These are phyloP conservation scores for Cinchona pubescens DNA, from an alignment of 257 asterid genomes.

Conservation along the genomic window DNA sequence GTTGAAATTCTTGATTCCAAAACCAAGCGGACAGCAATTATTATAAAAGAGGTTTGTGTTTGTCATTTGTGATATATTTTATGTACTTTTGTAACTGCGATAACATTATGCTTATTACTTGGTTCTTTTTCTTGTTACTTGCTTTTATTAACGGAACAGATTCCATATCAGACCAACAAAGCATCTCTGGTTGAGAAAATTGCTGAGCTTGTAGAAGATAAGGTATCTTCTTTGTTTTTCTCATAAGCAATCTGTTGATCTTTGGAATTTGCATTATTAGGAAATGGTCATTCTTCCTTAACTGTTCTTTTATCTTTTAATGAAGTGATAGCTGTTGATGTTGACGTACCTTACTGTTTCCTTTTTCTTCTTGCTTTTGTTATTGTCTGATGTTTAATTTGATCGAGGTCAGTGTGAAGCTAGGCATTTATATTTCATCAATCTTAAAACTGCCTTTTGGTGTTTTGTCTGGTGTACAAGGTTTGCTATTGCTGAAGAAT, in stretches of 20 bases:
- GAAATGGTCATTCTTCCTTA: background rate
- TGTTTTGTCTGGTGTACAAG: background rate
- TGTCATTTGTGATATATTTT: background rate
- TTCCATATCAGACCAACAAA: slow-evolving; percentile 96
- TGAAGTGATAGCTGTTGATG: background rate
- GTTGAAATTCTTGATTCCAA: slow-evolving; percentile 78
- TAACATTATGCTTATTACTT: background rate
- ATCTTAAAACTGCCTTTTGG: no score
- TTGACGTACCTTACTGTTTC: background rate
- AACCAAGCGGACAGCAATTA: slow-evolving; percentile 80
- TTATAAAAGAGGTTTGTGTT: slow-evolving; percentile 81
- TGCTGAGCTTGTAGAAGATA: slow-evolving; percentile 88
- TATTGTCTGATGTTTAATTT: background rate
- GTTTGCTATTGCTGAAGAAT: background rate
- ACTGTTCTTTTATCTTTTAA: background rate
- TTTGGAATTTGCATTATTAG: background rate
- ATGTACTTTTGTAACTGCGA: background rate
- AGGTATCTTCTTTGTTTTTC: slow-evolving; percentile 44
- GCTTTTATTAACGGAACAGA: slow-evolving; percentile 46
- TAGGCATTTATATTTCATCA: no score
- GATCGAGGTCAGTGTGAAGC: background rate
- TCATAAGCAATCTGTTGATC: background rate
- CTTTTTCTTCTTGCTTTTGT: background rate
- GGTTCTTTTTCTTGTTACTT: slow-evolving; percentile 8
- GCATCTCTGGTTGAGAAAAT: slow-evolving; percentile 94